phyloP scores from a whole-genome alignment of 345 rosid species.

The Lagerstroemia speciosa region DNA sequence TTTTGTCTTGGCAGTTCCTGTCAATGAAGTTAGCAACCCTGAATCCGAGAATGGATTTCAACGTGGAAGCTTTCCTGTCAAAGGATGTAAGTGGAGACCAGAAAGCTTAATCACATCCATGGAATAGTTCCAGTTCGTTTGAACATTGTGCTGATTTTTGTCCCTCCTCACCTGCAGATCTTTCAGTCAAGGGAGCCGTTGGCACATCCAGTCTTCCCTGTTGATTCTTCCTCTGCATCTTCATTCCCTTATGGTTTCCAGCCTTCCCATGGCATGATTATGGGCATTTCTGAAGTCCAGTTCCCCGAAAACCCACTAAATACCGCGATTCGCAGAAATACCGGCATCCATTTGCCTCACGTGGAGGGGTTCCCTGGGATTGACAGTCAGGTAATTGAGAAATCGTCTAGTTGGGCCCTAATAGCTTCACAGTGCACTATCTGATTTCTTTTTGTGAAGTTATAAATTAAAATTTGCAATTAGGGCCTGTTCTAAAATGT shows the following conservation, averaged over 20 bases:
- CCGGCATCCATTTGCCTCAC: constrained; percentile 25
- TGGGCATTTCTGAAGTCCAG: constrained; percentile 18
- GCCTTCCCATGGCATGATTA: constrained; percentile 35
- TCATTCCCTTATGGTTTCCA: constrained; percentile 36
- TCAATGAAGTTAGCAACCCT: constrained; percentile 89
- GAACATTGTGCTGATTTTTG: neutral
- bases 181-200: constrained; percentile 35
- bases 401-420: neutral
- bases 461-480: too few relatives aligned
- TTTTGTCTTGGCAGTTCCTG: constrained; percentile 46
- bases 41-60: constrained; percentile 63
- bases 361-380: constrained; percentile 28
- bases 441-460: too few relatives aligned
- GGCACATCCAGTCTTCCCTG: constrained; percentile 29
- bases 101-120: neutral
- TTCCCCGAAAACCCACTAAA: constrained; percentile 27
- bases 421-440: too few relatives aligned
- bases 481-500: too few relatives aligned
- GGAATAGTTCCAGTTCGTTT: neutral
- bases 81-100: constrained; percentile 45
- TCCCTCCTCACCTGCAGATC: constrained; percentile 28
- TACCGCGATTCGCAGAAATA: constrained; percentile 20
- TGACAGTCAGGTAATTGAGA: constrained; percentile 38
- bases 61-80: constrained; percentile 44
- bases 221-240: constrained; percentile 43